Conservation (phyloP, 768 basidiomycete species). For the Trametes cingulata region DNA sequence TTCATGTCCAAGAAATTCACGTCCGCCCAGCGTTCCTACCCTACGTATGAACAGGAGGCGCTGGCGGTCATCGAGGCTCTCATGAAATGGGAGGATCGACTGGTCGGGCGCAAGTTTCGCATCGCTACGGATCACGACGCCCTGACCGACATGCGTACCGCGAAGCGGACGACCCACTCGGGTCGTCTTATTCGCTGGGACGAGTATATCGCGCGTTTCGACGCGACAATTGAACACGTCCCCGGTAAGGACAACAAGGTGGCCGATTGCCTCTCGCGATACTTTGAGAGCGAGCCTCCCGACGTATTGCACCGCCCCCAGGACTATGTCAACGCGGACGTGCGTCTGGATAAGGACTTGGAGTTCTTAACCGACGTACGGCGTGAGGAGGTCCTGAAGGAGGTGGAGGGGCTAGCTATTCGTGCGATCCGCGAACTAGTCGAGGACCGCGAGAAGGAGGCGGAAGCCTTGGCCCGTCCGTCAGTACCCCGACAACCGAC, state of each 20-base stretch:
- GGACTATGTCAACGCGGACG: constrained; percentile 9
- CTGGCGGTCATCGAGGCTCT: constrained; percentile 23
- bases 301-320: constrained; percentile 15
- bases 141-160: constrained; percentile 31
- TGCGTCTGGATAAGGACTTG: no score
- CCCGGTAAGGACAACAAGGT: constrained; percentile 31
- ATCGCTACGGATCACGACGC: constrained; percentile 38
- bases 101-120: constrained; percentile 29
- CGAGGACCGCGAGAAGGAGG: no score
- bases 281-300: constrained; percentile 23
- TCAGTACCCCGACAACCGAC: no score
- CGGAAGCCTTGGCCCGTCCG: no score
- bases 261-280: constrained; percentile 32
- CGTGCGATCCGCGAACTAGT: no score
- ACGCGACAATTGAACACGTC: constrained; percentile 30
- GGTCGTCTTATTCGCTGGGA: constrained; percentile 32
- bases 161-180: no score
- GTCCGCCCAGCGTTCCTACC: constrained; percentile 27
- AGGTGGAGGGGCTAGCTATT: no score
- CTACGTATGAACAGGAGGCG: constrained; percentile 24
- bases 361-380: no score
- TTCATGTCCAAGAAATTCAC: constrained; percentile 36
- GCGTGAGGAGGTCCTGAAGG: no score
- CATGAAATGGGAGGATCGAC: constrained; percentile 36
- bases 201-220: constrained; percentile 33